These are phyloP conservation scores for Geoglossum cookeanum DNA, from an alignment of 2,329 filamentous ascomycete genomes.

Conservation along the genomic window DNA sequence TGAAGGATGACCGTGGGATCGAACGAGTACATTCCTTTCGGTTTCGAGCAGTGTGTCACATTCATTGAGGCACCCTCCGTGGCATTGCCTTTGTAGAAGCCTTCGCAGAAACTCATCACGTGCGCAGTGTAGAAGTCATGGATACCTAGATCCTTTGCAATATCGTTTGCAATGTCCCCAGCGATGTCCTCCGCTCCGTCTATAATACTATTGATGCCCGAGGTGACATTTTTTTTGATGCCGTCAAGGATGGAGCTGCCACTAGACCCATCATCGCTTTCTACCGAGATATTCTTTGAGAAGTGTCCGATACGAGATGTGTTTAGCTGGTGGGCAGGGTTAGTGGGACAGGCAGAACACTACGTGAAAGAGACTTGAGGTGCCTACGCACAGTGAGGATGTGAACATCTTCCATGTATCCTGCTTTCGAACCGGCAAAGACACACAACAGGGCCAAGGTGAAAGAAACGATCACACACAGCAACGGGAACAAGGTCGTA, in stretches of 20 bases:
- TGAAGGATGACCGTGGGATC: constrained; percentile 32
- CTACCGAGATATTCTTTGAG: constrained; percentile 11
- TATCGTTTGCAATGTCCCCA: constrained; percentile 9
- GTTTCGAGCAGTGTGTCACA: constrained; percentile 34
- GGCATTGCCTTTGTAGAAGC: constrained; percentile 19
- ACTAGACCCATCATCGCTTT: constrained; percentile 14
- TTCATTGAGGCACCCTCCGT: constrained; percentile 27
- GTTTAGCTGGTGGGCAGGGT: constrained; percentile 26
- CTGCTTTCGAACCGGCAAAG: constrained; percentile 37
- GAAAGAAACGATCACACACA: constrained; percentile 33
- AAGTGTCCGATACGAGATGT: constrained; percentile 32
- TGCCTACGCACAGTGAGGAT: constrained; percentile 29
- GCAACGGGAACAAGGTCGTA: constrained; percentile 26
- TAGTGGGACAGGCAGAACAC: too few relatives aligned
- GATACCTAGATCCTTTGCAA: constrained; percentile 31
- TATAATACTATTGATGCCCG: constrained; percentile 19
- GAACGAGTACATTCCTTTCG: constrained; percentile 35
- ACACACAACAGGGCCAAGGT: constrained; percentile 40
- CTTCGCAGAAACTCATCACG: constrained; percentile 39
- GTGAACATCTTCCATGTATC: constrained; percentile 36
- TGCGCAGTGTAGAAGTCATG: constrained; percentile 43
- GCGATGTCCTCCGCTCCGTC: constrained; percentile 16
- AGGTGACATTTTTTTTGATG: constrained; percentile 14
- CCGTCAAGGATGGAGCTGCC: constrained; percentile 12
- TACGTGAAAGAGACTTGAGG: too few relatives aligned